Evolutionary conservation across 306 rosid genomes (phyloP).

Genomic region (Cucumis cinereus): DNA sequence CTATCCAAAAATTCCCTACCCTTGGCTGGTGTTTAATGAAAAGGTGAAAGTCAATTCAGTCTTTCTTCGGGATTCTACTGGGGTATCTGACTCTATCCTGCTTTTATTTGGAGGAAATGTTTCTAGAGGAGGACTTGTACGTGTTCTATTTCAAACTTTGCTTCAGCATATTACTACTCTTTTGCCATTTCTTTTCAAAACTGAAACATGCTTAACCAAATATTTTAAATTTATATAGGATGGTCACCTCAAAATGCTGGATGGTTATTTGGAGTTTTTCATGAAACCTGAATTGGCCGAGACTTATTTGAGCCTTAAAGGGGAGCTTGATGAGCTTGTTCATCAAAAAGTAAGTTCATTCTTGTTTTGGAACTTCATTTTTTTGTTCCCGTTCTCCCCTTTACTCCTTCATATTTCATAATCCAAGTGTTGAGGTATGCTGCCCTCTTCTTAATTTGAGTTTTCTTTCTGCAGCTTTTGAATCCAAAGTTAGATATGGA

Average conservation of each 20-base stretch:
- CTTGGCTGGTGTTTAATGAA: slow-evolving; percentile 95
- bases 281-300: slow-evolving; percentile 75
- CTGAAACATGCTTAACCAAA: background rate
- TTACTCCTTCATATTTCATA: background rate
- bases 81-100: slow-evolving; percentile 64
- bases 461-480: slow-evolving; percentile 51
- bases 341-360: slow-evolving; percentile 51
- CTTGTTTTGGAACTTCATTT: background rate
- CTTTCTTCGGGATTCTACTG: slow-evolving; percentile 90
- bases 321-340: slow-evolving; percentile 63
- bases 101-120: slow-evolving; percentile 82
- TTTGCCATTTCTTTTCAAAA: background rate
- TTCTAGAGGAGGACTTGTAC: slow-evolving; percentile 33
- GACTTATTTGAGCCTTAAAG: slow-evolving; percentile 51
- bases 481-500: slow-evolving; percentile 53
- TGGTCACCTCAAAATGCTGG: slow-evolving; percentile 52
- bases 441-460: background rate
- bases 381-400: background rate
- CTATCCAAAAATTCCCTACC: slow-evolving; percentile 71
- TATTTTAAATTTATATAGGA: slow-evolving; percentile 26
- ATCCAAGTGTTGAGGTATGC: background rate
- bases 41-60: slow-evolving; percentile 92
- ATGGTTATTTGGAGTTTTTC: slow-evolving; percentile 69
- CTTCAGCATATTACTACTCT: slow-evolving; percentile 1
- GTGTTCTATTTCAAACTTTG: slow-evolving; percentile 1